These are phyloP conservation scores for Populus hybrid DNA, from an alignment of 441 rosid species.

Conservation along the genomic window DNA sequence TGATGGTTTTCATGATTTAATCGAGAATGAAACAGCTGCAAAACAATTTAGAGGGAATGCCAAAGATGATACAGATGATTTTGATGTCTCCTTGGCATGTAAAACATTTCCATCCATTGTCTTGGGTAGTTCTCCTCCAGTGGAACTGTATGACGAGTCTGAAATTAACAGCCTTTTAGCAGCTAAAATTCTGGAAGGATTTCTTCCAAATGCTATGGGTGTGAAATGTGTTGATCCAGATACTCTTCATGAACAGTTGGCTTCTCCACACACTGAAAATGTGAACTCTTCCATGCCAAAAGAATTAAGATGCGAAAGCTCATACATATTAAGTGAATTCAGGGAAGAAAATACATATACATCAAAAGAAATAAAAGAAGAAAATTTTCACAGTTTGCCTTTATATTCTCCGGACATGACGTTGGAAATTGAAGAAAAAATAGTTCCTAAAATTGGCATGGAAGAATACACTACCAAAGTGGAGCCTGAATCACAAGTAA, in stretches of 20 bases:
- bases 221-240: conserved; percentile 49
- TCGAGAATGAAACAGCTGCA: conserved; percentile 41
- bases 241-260: conserved; percentile 38
- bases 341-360: conserved; percentile 6
- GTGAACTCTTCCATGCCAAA: conserved; percentile 28
- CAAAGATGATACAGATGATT: conserved; percentile 36
- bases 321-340: conserved; percentile 3
- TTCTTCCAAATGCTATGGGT: conserved; percentile 33
- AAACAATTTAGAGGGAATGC: conserved; percentile 35
- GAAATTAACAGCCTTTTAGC: conserved; percentile 32
- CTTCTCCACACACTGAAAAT: conserved; percentile 32
- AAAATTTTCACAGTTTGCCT: conserved; percentile 21
- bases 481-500: conserved; percentile 20
- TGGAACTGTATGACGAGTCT: conserved; percentile 58
- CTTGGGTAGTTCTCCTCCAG: conserved; percentile 57
- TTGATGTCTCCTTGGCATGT: conserved; percentile 53
- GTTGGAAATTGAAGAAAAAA: conserved; percentile 34
- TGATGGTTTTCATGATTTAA: conserved; percentile 47
- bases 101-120: conserved; percentile 80
- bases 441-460: conserved; percentile 24
- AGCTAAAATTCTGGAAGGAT: conserved; percentile 32
- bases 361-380: conserved; percentile 29
- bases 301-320: conserved; percentile 24
- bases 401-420: conserved; percentile 26
- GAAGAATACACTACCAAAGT: conserved; percentile 22